Base-by-base conservation (phyloP, 495 filamentous ascomycete species). In the Neurospora sp. region DNA sequence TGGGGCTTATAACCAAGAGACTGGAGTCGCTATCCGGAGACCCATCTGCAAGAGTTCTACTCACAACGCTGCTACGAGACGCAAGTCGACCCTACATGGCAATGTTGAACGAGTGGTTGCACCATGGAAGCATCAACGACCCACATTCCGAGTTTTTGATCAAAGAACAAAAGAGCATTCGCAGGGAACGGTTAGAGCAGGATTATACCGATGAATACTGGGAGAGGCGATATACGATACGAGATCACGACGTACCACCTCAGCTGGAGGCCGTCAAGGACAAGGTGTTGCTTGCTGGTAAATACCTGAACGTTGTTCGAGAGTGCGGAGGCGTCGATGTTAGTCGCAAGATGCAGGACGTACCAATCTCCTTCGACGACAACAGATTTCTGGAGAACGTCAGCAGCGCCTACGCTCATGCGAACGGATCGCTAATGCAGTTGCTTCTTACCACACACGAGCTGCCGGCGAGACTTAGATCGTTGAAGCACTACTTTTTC, bases 151-250 rank as follows among this genome's bases (percentile, higher is more conserved):
- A 99, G 80, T 99, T 99, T 78, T 83, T 99, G 44, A 90, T 99
- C 75, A 96, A 94, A 76, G 96, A 99, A 80, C 94, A 97, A 79
- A 95, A 95, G 82, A 96, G 93, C 78, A 98, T 99, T 77, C 91
- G 91, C 72, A 88, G 96, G 23, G 96, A 98, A 77, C 88, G 92
- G 77, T 84, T 99, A 12, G 94, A 98, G 79, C 90, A 97, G 78
- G 96, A 99, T 82, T 99, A 98, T 77, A 98, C 95, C 0, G 96
- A 99, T 78, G 96, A 98, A 76, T 99, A 99, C 81, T 99, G 96
- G 96, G 96, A 98, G 78, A 94, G 97, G 81, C 87, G 96, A 72
- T 99, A 99, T 77, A 97, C 94, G 14, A 93, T 98, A 74, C 90
- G 96, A 54, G 92, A 97, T 60, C 88, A 93, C 62, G 94, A 96